Evolutionary conservation across 192 early-diverging fungal species (phyloP).

Genomic region (Backusella macrospora): DNA sequence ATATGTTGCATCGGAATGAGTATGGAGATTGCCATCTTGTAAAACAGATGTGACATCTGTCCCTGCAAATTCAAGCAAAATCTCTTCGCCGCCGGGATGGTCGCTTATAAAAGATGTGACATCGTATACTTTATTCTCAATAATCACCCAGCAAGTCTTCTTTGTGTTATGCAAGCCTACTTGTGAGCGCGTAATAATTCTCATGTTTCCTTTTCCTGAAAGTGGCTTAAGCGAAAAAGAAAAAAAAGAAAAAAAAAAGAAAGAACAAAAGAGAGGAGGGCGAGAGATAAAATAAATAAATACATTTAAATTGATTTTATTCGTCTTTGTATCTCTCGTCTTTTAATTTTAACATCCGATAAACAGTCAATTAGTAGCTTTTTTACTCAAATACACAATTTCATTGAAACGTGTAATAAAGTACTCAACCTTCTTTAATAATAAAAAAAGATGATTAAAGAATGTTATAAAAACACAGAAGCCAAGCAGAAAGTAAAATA

Average conservation of each 20-base stretch:
- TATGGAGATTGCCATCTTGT: conserved; percentile 71
- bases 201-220: not conserved
- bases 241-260: too few relatives aligned
- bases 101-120: conserved; percentile 82
- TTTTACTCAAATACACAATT: too few relatives aligned
- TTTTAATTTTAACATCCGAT: not conserved
- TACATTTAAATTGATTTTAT: not conserved
- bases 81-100: conserved; percentile 92
- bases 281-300: not conserved
- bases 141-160: conserved; percentile 80
- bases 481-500: too few relatives aligned
- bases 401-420: too few relatives aligned
- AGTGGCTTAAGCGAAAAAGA: not conserved
- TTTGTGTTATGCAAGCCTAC: conserved; percentile 70
- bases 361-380: too few relatives aligned
- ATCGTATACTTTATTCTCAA: conserved; percentile 85
- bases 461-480: too few relatives aligned
- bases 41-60: conserved; percentile 76
- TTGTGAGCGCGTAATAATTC: conserved; percentile 36
- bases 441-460: too few relatives aligned
- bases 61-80: conserved; percentile 85
- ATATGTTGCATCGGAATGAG: conserved; percentile 83
- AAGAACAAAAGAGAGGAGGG: too few relatives aligned
- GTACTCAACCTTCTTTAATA: too few relatives aligned
- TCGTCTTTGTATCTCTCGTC: not conserved